Conservation (phyloP, 2,329 filamentous ascomycete species). For the Aspergillus awamori region DNA sequence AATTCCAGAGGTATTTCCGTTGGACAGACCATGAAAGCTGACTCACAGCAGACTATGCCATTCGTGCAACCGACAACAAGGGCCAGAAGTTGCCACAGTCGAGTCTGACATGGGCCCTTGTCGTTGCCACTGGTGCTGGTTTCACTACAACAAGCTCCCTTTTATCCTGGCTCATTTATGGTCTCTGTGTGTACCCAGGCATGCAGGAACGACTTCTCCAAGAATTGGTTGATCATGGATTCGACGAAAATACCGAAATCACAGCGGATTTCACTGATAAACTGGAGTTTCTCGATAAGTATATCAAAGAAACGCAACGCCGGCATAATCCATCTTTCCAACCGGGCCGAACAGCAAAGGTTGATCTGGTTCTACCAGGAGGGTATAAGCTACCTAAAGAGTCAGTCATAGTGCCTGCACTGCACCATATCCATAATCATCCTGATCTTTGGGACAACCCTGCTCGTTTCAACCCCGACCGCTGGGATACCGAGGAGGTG, state of each 20-base stretch:
- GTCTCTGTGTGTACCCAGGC: constrained; percentile 56
- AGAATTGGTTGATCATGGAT: constrained; percentile 57
- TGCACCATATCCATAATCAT: constrained; percentile 54
- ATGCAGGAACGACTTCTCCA: constrained; percentile 62
- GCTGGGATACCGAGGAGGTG: constrained; percentile 60
- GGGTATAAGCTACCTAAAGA: constrained; percentile 60
- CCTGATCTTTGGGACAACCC: constrained; percentile 61
- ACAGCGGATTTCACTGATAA: constrained; percentile 45
- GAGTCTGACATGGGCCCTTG: constrained; percentile 44
- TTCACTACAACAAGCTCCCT: constrained; percentile 64
- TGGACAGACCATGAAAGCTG: too few species aligned
- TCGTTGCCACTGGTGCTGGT: constrained; percentile 61
- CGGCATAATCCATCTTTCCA: constrained; percentile 64
- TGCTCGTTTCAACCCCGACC: constrained; percentile 59
- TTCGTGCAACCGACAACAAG: constrained; percentile 57
- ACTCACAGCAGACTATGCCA: constrained; percentile 50
- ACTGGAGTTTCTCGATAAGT: constrained; percentile 45
- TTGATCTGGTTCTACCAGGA: constrained; percentile 61
- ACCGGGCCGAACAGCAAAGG: constrained; percentile 59
- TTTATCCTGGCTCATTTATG: constrained; percentile 62
- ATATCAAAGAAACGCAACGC: constrained; percentile 62
- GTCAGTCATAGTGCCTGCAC: constrained; percentile 56
- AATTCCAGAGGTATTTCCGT: too few species aligned
- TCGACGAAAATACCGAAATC: constrained; percentile 43
- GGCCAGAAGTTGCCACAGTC: constrained; percentile 57